Conservation (phyloP, 2,329 filamentous ascomycete genomes). For the Aureobasidium vineae region DNA sequence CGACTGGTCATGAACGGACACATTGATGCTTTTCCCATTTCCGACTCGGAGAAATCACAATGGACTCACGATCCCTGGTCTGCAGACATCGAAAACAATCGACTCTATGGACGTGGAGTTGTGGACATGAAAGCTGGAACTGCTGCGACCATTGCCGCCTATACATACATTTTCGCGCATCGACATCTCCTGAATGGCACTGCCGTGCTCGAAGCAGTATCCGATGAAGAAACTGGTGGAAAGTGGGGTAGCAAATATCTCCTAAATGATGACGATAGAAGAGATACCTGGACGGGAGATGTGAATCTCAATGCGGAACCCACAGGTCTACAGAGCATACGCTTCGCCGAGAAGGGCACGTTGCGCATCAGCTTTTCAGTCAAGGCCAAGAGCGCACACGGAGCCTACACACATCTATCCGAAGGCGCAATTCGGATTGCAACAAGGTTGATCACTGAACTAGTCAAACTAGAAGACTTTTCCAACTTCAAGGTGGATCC, state of each 20-base stretch:
- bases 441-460: constrained; percentile 35
- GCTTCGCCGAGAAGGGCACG: constrained; percentile 47
- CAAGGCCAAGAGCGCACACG: constrained; percentile 40
- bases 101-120: constrained; percentile 42
- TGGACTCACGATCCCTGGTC: constrained; percentile 44
- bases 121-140: constrained; percentile 50
- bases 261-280: constrained; percentile 36
- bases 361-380: constrained; percentile 43
- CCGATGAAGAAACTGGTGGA: constrained; percentile 46
- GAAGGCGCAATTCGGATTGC: constrained; percentile 43
- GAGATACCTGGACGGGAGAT: constrained; percentile 40
- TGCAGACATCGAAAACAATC: constrained; percentile 38
- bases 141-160: constrained; percentile 44
- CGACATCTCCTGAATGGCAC: constrained; percentile 20
- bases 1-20: constrained; percentile 46
- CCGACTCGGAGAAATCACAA: constrained; percentile 32
- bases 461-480: constrained; percentile 36
- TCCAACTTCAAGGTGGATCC: constrained; percentile 33
- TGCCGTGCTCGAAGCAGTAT: constrained; percentile 38
- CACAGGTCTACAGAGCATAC: constrained; percentile 41
- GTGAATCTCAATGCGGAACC: constrained; percentile 45
- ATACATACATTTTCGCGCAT: constrained; percentile 36
- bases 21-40: constrained; percentile 46
- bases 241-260: constrained; percentile 41
- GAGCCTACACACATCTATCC: constrained; percentile 44